phyloP scores from a whole-genome alignment of 2,329 filamentous ascomycete species.

The Scleromitrula shiraiana region DNA sequence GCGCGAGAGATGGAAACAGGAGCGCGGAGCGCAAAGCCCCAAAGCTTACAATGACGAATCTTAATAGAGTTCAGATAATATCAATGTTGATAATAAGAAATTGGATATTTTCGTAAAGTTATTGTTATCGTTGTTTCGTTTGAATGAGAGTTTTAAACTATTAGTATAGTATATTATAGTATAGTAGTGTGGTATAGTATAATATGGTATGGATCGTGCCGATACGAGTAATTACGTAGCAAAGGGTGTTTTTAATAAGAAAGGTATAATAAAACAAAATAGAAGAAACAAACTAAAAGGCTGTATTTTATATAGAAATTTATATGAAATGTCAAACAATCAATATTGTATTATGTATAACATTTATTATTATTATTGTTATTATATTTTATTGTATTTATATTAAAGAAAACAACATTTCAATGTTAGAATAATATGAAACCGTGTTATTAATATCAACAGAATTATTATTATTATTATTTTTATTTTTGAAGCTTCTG shows the following conservation, averaged over 20 bases:
- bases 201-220: neutral
- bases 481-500: neutral
- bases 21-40: conserved; percentile 7
- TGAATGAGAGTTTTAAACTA: neutral
- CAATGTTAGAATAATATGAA: neutral
- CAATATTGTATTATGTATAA: no score
- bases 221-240: no score
- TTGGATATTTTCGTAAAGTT: neutral
- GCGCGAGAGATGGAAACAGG: neutral
- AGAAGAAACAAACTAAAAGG: no score
- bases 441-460: conserved; percentile 8
- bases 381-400: no score
- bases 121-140: neutral
- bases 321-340: no score
- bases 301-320: no score
- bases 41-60: conserved; percentile 2
- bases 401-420: neutral
- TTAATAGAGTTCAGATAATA: no score
- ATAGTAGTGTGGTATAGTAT: neutral
- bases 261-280: neutral
- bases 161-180: neutral
- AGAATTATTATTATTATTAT: neutral
- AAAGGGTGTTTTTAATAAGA: no score
- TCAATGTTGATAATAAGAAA: no score
- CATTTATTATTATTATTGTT: no score